Conservation (phyloP, 2,329 filamentous ascomycete genomes). For the Neurospora sp. region DNA sequence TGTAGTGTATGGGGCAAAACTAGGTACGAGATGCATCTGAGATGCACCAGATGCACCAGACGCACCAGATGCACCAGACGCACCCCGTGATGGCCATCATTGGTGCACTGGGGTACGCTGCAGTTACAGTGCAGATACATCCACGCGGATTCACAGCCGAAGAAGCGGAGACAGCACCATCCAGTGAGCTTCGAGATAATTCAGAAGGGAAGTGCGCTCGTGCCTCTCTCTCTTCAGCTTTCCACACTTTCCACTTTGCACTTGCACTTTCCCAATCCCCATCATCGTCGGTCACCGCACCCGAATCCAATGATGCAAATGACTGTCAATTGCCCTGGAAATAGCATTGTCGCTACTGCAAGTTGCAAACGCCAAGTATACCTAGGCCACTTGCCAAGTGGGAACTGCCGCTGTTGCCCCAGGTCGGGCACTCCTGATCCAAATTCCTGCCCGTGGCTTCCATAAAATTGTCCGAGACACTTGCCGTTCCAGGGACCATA, state of each 20-base stretch:
- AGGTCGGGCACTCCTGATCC: background rate
- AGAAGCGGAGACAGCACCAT: background rate
- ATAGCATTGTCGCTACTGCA: background rate
- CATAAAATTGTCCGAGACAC: background rate
- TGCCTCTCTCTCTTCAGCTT: background rate
- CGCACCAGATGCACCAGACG: background rate
- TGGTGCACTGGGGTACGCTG: background rate
- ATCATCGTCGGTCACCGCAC: background rate
- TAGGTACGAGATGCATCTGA: background rate
- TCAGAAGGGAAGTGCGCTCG: background rate
- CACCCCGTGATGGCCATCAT: background rate
- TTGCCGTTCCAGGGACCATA: background rate
- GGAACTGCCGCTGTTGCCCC: background rate
- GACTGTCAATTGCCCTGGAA: background rate
- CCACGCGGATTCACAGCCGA: background rate
- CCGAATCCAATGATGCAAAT: background rate
- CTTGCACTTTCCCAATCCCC: background rate
- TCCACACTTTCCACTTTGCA: background rate
- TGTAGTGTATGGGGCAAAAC: background rate
- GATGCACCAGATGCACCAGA: background rate
- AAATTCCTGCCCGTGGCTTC: background rate
- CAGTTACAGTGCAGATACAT: background rate
- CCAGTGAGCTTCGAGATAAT: background rate
- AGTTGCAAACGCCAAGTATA: background rate
- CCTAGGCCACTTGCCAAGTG: background rate